Percentiles rank a stretch among this genome's conserved stretches.
Evolutionary conservation across 345 rosid genomes (phyloP).

Genomic region (Boechera stricta): DNA sequence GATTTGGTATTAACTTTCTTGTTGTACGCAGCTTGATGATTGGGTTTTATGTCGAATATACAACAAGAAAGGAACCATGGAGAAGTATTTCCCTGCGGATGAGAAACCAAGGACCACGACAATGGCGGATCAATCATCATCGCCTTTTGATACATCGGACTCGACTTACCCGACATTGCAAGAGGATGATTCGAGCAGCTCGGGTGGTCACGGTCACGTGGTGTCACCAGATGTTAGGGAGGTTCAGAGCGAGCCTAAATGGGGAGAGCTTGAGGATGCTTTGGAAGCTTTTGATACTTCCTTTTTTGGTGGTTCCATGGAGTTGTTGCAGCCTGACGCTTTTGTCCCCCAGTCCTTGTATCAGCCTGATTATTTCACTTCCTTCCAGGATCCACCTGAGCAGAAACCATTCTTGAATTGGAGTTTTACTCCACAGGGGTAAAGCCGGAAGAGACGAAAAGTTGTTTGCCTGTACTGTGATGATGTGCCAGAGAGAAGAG

Average conservation of each 20-base stretch:
- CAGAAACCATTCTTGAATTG: constrained; percentile 48
- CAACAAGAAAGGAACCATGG: constrained; percentile 85
- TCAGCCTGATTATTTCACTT: constrained; percentile 44
- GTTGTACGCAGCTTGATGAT: constrained; percentile 69
- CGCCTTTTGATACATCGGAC: constrained; percentile 61
- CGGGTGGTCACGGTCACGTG: constrained; percentile 83
- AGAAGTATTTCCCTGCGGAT: constrained; percentile 50
- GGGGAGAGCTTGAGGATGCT: constrained; percentile 48
- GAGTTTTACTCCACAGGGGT: constrained; percentile 40
- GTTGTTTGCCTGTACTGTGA: not conserved
- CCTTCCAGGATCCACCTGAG: constrained; percentile 43
- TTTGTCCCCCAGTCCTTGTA: constrained; percentile 58
- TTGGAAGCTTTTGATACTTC: constrained; percentile 53
- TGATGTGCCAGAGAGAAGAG: constrained; percentile 30
- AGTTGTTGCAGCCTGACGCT: constrained; percentile 55
- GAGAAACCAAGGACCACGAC: constrained; percentile 36
- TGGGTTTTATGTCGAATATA: constrained; percentile 89
- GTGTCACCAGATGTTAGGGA: constrained; percentile 64
- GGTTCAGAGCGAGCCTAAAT: constrained; percentile 67
- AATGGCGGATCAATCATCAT: constrained; percentile 31
- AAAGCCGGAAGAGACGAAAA: constrained; percentile 6
- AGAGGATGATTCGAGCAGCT: constrained; percentile 72
- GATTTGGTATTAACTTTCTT: constrained; percentile 12
- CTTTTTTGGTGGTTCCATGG: constrained; percentile 46
- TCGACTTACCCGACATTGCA: constrained; percentile 63